These are phyloP conservation scores for Saturnispora serradocipensis DNA, from an alignment of 805 yeast species.

Conservation along the genomic window DNA sequence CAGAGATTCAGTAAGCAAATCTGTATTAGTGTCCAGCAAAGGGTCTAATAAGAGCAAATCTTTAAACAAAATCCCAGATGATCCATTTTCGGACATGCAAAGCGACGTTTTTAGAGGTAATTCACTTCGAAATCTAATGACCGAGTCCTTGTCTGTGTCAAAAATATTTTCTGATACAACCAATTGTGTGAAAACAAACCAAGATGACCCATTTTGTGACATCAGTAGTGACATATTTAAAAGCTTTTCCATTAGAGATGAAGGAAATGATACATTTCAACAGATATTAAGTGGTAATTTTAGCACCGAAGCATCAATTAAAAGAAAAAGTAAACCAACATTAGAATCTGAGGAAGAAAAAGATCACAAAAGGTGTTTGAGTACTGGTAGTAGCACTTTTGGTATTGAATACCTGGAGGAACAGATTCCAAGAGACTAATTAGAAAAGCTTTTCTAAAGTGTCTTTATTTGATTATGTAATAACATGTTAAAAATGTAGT, in stretches of 20 bases:
- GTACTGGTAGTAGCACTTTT: slow-evolving; percentile 8
- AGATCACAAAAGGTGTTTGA: slow-evolving; percentile 6
- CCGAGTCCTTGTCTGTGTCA: background rate
- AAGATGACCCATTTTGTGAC: background rate
- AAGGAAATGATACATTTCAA: background rate
- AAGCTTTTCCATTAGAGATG: background rate
- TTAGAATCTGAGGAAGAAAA: background rate
- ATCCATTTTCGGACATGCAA: background rate
- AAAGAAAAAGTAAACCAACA: background rate
- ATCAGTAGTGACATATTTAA: background rate
- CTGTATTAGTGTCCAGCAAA: background rate
- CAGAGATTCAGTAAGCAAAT: background rate
- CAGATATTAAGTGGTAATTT: background rate
- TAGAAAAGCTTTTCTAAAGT: background rate
- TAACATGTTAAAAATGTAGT: background rate
- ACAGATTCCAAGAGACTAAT: background rate
- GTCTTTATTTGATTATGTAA: background rate
- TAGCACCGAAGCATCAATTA: background rate
- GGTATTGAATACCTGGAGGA: background rate
- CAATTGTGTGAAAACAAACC: background rate
- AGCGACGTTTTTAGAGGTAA: slow-evolving; percentile 1
- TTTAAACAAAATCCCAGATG: background rate
- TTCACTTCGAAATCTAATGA: background rate
- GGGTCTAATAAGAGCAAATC: background rate
- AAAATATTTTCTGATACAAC: no score